Percentiles rank a stretch among this genome's conserved stretches.
These are phyloP conservation scores for Cystoderma amianthinum DNA, from an alignment of 768 basidiomycete species.

Conservation along the genomic window DNA sequence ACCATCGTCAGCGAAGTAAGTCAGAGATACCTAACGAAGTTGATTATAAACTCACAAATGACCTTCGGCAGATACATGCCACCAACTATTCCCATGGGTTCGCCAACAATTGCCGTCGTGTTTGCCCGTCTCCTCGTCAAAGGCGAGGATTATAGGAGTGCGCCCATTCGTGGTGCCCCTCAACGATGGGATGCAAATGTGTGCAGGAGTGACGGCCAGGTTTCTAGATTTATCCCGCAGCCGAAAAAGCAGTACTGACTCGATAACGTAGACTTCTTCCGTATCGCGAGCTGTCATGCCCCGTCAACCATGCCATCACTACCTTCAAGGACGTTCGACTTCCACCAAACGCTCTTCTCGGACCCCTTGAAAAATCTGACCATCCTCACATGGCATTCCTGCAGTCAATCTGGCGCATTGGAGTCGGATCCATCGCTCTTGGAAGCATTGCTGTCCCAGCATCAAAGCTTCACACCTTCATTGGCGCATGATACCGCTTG, in stretches of 20 bases:
- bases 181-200: conserved; percentile 30
- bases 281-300: conserved; percentile 19
- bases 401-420: conserved; percentile 18
- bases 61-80: conserved; percentile 35
- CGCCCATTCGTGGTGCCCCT: conserved; percentile 31
- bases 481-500: conserved; percentile 21
- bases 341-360: conserved; percentile 22
- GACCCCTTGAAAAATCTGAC: conserved; percentile 5
- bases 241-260: conserved; percentile 5
- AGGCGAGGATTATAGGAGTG: conserved; percentile 25
- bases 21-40: too few relatives aligned
- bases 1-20: conserved; percentile 29
- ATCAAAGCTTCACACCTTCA: conserved; percentile 14
- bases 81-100: conserved; percentile 28
- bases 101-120: conserved; percentile 30
- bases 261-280: too few relatives aligned
- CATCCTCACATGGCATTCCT: conserved; percentile 14
- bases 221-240: conserved; percentile 3
- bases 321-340: conserved; percentile 26
- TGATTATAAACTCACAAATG: too few relatives aligned
- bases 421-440: conserved; percentile 23
- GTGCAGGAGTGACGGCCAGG: conserved; percentile 23
- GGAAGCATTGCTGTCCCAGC: conserved; percentile 13
- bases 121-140: conserved; percentile 28
- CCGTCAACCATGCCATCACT: conserved; percentile 27